Evolutionary conservation across 176 grass and related monocot genomes (phyloP), one percentile per base, ranked within the genome.

Genomic region (Carex littledalei): DNA sequence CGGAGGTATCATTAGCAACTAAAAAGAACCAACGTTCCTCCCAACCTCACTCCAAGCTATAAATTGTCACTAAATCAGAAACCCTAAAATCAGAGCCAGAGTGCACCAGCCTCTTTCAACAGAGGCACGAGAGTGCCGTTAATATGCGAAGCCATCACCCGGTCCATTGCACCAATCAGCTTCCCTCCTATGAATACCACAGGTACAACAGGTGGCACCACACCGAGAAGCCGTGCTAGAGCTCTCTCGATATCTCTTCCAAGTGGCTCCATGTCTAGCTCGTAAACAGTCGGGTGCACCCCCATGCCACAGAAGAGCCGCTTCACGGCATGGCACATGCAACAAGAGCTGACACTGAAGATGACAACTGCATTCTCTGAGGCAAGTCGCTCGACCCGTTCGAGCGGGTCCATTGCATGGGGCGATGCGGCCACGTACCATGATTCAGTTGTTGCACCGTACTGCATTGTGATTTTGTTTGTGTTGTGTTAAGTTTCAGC

Each of bases 271-370:
- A 90, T 89, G 91, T 99, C 97, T 21, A 99, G 93, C 86, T 99
- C 96, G 85, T 95, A 87, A 82, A 95, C 93, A 9, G 88, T 92
- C 13, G 93, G 97, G 88, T 95, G 90, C 26, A 99, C 93, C 6
- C 96, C 96, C 96, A 99, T 99, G 68, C 93, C 96, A 81, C 96
- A 95, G 90, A 99, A 99, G 85, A 99, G 96, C 15, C 93, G 86
- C 87, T 99, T 99, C 91, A 99, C 96, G 16, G 96, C 96, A 85
- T 99, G 96, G 87, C 96, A 95, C 96, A 99, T 99, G 91, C 96
- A 99, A 87, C 97, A 99, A 77, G 85, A 94, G 93, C 93, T 99
- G 77, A 95, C 91, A 87, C 93, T 96, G 93, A 99, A 99, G 64
- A 99, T 92, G 26, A 99, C 97, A 65, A 99, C 97, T 45, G 97